Percentiles rank a stretch among this genome's conserved stretches.
Conservation (phyloP, 805 yeast genomes). For the Starmerella sp. region DNA sequence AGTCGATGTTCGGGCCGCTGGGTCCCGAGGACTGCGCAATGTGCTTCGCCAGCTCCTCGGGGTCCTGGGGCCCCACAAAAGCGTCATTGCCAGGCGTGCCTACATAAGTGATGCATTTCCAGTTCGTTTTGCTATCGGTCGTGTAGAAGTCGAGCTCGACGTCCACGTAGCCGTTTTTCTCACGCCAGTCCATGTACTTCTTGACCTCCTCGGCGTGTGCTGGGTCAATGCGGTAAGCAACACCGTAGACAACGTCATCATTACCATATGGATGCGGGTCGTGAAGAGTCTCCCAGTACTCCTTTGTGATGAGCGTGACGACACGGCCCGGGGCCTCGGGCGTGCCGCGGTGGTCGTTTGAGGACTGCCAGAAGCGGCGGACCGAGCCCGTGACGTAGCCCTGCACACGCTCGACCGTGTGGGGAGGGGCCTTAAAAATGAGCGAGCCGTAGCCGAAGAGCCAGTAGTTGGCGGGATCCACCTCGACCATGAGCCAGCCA, state of each 20-base stretch:
- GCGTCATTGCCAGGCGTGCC: slow-evolving; percentile 75
- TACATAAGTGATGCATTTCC: slow-evolving; percentile 60
- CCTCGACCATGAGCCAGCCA: slow-evolving; percentile 1
- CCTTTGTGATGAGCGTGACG: slow-evolving; percentile 60
- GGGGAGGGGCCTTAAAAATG: slow-evolving; percentile 82
- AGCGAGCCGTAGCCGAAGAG: slow-evolving; percentile 84
- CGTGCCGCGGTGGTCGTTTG: slow-evolving; percentile 83
- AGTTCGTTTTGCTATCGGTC: slow-evolving; percentile 26
- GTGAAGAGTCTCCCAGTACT: slow-evolving; percentile 38
- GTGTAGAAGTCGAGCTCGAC: slow-evolving; percentile 57
- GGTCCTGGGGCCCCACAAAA: slow-evolving; percentile 70
- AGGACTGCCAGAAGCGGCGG: slow-evolving; percentile 84
- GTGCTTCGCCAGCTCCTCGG: slow-evolving; percentile 46
- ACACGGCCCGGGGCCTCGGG: slow-evolving; percentile 83
- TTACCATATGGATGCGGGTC: slow-evolving; percentile 32
- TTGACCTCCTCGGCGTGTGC: slow-evolving; percentile 49
- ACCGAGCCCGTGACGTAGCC: slow-evolving; percentile 69
- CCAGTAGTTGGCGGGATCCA: slow-evolving; percentile 37
- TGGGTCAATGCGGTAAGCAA: slow-evolving; percentile 70
- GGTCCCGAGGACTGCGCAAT: slow-evolving; percentile 58
- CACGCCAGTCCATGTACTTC: slow-evolving; percentile 67
- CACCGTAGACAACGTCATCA: slow-evolving; percentile 50
- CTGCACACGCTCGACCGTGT: slow-evolving; percentile 46
- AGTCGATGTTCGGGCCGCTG: slow-evolving; percentile 70
- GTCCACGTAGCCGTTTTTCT: slow-evolving; percentile 76